These are phyloP conservation scores for Solanum appendiculatum DNA, from an alignment of 257 asterid species.

Conservation along the genomic window DNA sequence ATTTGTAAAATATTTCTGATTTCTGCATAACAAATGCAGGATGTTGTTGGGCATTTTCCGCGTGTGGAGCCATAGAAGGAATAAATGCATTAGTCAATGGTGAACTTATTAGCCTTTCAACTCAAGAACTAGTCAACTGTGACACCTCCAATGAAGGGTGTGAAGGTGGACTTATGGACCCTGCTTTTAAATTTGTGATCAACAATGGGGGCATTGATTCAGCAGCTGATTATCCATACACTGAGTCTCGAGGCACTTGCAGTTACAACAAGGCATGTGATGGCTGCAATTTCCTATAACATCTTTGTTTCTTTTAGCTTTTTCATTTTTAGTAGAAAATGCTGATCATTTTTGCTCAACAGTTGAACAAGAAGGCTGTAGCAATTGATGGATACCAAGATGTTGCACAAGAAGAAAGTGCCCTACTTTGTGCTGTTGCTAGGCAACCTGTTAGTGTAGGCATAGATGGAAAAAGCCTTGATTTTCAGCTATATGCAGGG, in stretches of 20 bases:
- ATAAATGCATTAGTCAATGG: slow-evolving; percentile 15
- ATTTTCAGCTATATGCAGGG: slow-evolving; percentile 26
- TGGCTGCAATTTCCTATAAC: not conserved
- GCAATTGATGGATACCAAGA: slow-evolving; percentile 21
- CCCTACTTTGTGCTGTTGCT: slow-evolving; percentile 21
- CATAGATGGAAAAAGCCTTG: slow-evolving; percentile 15
- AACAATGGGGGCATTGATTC: slow-evolving; percentile 20
- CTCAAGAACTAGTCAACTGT: slow-evolving; percentile 16
- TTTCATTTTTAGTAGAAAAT: slow-evolving; percentile 2
- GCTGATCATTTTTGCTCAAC: not conserved
- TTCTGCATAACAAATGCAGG: not conserved
- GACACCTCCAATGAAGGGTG: slow-evolving; percentile 16
- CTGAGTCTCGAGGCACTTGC: slow-evolving; percentile 7
- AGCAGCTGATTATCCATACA: slow-evolving; percentile 18
- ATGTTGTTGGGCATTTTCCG: slow-evolving; percentile 30
- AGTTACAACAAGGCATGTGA: slow-evolving; percentile 14
- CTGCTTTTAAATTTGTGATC: slow-evolving; percentile 22
- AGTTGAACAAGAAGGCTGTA: slow-evolving; percentile 16
- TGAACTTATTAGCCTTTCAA: slow-evolving; percentile 22
- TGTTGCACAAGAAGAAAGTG: slow-evolving; percentile 12
- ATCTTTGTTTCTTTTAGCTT: not conserved
- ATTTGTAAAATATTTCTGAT: not conserved
- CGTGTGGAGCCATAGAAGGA: slow-evolving; percentile 23
- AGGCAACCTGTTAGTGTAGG: slow-evolving; percentile 26
- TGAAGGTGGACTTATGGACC: slow-evolving; percentile 23